Conservation (phyloP, 495 filamentous ascomycete species). For the Cairneyella variabilis region DNA sequence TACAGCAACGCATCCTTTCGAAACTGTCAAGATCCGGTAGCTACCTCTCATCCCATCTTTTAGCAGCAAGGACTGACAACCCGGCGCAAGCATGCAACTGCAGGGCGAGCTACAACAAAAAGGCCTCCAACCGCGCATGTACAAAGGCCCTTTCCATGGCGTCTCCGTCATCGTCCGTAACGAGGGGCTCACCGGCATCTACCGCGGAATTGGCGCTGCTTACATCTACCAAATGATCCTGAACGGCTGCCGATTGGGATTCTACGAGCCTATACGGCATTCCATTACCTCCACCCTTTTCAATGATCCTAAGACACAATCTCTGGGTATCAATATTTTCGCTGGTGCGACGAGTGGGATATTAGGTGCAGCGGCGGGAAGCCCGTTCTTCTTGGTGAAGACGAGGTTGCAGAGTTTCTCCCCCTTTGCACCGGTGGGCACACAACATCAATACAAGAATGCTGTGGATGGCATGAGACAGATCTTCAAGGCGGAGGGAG, state of each 20-base stretch:
- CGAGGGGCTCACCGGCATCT: conserved; percentile 81
- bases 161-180: conserved; percentile 87
- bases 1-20: conserved; percentile 96
- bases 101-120: conserved; percentile 94
- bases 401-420: conserved; percentile 93
- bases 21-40: conserved; percentile 98
- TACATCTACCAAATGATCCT: conserved; percentile 97
- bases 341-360: conserved; percentile 84
- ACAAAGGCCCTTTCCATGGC: conserved; percentile 89
- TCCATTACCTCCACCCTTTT: conserved; percentile 60
- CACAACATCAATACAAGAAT: conserved; percentile 88
- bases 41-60: conserved; percentile 1
- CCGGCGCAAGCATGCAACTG: conserved; percentile 69
- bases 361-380: conserved; percentile 83
- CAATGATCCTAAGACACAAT: conserved; percentile 69
- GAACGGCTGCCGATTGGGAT: conserved; percentile 93
- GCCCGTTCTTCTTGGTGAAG: conserved; percentile 98
- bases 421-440: conserved; percentile 91
- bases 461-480: conserved; percentile 75
- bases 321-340: conserved; percentile 86
- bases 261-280: conserved; percentile 91
- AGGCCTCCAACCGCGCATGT: conserved; percentile 75
- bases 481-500: conserved; percentile 74
- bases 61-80: conserved; percentile 9
- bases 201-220: conserved; percentile 86